Evolutionary conservation across 169 alveolate genomes (phyloP).

Genomic region (Plasmodium gallinaceum): DNA sequence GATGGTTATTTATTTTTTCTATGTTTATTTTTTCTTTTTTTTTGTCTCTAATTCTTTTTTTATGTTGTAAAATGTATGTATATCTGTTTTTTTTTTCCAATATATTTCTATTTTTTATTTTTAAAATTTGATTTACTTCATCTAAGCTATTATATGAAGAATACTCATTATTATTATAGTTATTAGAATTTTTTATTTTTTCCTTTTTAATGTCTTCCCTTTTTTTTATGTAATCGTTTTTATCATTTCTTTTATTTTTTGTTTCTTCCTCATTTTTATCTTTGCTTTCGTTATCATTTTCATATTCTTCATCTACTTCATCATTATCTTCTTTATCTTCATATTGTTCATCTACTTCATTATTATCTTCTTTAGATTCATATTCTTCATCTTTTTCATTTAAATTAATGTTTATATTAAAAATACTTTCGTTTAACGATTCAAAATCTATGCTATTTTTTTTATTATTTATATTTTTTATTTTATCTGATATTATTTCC

Average conservation of each 20-base stretch:
- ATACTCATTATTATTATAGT: background rate
- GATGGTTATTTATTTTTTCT: conserved; percentile 16
- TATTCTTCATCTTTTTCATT: conserved; percentile 14
- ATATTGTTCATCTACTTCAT: background rate
- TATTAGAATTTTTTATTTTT: background rate
- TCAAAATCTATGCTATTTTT: conserved; percentile 65
- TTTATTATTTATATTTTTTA: conserved; percentile 7
- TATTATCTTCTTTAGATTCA: conserved; percentile 3
- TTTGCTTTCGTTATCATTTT: background rate
- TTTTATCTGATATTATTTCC: background rate
- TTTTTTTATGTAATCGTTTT: too few species aligned
- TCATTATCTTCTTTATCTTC: background rate
- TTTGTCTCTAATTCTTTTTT: conserved; percentile 39
- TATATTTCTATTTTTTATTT: conserved; percentile 14
- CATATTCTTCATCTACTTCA: background rate
- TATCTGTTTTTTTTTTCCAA: conserved; percentile 34
- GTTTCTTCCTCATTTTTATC: background rate
- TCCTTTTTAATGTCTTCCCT: background rate
- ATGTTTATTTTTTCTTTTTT: conserved; percentile 16
- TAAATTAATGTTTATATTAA: conserved; percentile 17
- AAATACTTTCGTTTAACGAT: conserved; percentile 35
- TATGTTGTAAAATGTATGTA: conserved; percentile 47
- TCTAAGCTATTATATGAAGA: conserved; percentile 16
- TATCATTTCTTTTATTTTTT: background rate
- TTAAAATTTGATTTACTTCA: conserved; percentile 41